phyloP scores from a whole-genome alignment of 2,329 filamentous ascomycete genomes.

The Pseudogymnoascus sp. region DNA sequence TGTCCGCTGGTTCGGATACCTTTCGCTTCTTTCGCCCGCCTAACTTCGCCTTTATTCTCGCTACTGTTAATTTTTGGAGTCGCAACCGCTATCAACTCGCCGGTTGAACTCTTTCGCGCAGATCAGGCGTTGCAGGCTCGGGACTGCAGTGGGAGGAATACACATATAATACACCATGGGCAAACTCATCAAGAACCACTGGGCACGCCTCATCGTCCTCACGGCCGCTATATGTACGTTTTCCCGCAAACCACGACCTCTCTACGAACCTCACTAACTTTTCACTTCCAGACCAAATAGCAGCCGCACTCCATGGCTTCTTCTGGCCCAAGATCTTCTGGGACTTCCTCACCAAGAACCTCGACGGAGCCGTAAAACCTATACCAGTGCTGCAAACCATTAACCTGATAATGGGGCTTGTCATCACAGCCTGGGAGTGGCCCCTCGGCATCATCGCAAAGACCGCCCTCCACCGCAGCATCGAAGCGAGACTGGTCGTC shows the following conservation, averaged over 20 bases:
- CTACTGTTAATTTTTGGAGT: not conserved
- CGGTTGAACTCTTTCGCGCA: not conserved
- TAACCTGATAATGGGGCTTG: slow-evolving; percentile 75
- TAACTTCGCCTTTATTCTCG: not conserved
- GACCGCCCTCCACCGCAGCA: slow-evolving; percentile 71
- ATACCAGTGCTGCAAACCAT: slow-evolving; percentile 83
- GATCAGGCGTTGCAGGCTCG: not conserved
- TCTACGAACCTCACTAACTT: slow-evolving; percentile 32
- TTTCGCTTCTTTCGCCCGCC: slow-evolving; percentile 1
- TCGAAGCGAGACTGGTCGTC: slow-evolving; percentile 76
- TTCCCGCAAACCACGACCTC: not conserved
- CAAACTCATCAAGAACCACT: slow-evolving; percentile 98
- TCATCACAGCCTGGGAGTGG: slow-evolving; percentile 85
- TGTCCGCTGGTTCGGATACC: slow-evolving; percentile 4
- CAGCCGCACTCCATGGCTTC: slow-evolving; percentile 75
- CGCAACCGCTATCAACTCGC: not conserved
- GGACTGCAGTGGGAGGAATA: slow-evolving; percentile 1
- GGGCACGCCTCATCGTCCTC: slow-evolving; percentile 88
- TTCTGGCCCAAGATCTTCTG: slow-evolving; percentile 99
- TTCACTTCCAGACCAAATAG: slow-evolving; percentile 60
- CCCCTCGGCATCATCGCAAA: slow-evolving; percentile 73
- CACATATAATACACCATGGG: slow-evolving; percentile 56
- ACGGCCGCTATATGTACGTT: slow-evolving; percentile 59
- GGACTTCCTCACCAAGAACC: slow-evolving; percentile 88
- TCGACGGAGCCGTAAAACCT: slow-evolving; percentile 79